These are phyloP conservation scores for Xylaria palmicola DNA, from an alignment of 495 filamentous ascomycete species.

Conservation along the genomic window DNA sequence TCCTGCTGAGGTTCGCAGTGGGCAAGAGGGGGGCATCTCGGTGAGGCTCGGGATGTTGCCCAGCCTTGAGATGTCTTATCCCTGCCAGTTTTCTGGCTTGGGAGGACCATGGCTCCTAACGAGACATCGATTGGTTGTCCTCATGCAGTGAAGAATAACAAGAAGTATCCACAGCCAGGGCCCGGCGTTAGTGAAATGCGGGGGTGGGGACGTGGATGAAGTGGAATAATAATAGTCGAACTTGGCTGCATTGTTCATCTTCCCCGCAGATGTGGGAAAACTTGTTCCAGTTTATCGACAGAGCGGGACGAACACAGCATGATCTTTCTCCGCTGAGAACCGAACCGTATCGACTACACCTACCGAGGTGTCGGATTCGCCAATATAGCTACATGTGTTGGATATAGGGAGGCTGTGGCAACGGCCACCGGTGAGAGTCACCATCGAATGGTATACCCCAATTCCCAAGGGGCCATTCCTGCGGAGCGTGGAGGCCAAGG, in stretches of 20 bases:
- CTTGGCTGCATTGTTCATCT: background rate
- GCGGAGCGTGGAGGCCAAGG: background rate
- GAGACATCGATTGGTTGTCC: conserved; percentile 11
- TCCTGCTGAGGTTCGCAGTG: background rate
- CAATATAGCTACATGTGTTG: background rate
- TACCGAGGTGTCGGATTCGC: background rate
- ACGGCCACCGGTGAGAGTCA: background rate
- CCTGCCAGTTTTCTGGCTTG: conserved; percentile 15
- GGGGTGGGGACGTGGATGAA: conserved; percentile 11
- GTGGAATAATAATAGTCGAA: background rate
- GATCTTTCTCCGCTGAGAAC: background rate
- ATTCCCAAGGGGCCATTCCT: background rate
- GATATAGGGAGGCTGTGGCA: background rate
- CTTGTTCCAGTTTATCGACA: background rate
- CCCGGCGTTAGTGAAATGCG: conserved; percentile 16
- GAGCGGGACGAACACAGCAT: background rate
- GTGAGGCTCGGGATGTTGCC: conserved; percentile 35
- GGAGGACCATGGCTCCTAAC: conserved; percentile 6
- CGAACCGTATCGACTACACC: background rate
- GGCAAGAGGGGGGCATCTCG: conserved; percentile 17
- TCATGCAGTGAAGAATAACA: background rate
- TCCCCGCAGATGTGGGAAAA: conserved; percentile 2
- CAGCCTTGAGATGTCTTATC: conserved; percentile 24
- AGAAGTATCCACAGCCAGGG: conserved; percentile 1
- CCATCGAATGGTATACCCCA: conserved; percentile 2